phyloP scores from a whole-genome alignment of 2,329 filamentous ascomycete genomes.

The Lachnellula willkommii region DNA sequence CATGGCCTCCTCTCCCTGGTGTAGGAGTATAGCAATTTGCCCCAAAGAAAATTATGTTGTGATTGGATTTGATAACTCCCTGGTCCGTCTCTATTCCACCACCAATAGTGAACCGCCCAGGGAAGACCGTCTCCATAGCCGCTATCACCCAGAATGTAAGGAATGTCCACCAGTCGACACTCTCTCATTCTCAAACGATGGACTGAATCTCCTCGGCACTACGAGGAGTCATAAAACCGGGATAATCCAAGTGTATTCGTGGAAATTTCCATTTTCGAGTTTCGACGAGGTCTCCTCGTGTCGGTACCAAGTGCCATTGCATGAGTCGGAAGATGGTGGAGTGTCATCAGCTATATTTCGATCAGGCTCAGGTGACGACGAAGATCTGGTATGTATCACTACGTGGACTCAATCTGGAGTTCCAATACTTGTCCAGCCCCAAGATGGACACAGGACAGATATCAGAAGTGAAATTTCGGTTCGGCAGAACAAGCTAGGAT shows the following conservation, averaged over 20 bases:
- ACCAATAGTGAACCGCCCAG: constrained; percentile 31
- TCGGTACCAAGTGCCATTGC: constrained; percentile 36
- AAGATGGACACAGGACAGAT: constrained; percentile 34
- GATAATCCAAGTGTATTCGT: constrained; percentile 35
- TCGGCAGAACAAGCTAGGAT: constrained; percentile 34
- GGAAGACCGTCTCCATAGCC: constrained; percentile 35
- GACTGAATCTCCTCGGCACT: constrained; percentile 36
- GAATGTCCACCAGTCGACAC: constrained; percentile 37
- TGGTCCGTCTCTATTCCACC: constrained; percentile 38
- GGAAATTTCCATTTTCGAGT: constrained; percentile 35
- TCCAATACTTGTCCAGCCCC: constrained; percentile 37
- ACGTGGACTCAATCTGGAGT: constrained; percentile 40
- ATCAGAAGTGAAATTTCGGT: constrained; percentile 31
- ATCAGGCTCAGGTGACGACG: constrained; percentile 31
- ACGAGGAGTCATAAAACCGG: constrained; percentile 35
- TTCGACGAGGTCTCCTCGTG: constrained; percentile 35
- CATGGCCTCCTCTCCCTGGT: constrained; percentile 37
- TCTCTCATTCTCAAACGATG: constrained; percentile 37
- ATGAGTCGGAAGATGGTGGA: constrained; percentile 39
- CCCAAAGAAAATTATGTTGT: constrained; percentile 38
- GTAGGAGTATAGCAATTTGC: constrained; percentile 36
- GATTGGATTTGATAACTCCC: constrained; percentile 37
- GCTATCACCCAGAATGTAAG: constrained; percentile 33
- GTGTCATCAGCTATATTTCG: constrained; percentile 35
- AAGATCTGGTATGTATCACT: constrained; percentile 35